Conservation (phyloP, 1,284 basidiomycete genomes). For the Apiotrichum porosum region DNA sequence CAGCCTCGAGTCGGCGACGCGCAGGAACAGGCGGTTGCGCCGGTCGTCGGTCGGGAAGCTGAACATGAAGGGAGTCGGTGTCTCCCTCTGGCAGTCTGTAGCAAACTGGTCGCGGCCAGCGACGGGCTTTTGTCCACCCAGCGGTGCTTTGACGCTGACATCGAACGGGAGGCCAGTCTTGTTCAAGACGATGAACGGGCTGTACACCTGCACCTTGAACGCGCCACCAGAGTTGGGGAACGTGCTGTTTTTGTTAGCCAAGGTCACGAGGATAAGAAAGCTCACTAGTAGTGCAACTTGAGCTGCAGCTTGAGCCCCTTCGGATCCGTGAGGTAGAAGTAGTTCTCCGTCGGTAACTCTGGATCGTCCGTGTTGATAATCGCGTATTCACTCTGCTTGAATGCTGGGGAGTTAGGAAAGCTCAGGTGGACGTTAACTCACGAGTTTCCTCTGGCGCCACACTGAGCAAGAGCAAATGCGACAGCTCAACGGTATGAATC, state of each 20-base stretch:
- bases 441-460: slow-evolving; percentile 83
- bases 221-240: slow-evolving; percentile 94
- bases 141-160: slow-evolving; percentile 68
- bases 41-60: slow-evolving; percentile 74
- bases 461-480: slow-evolving; percentile 90
- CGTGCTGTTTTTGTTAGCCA: too few species aligned
- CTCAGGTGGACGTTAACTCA: too few species aligned
- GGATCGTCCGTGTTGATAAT: slow-evolving; percentile 94
- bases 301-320: slow-evolving; percentile 75
- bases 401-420: too few species aligned
- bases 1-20: slow-evolving; percentile 82
- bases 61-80: slow-evolving; percentile 75
- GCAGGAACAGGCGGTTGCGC: slow-evolving; percentile 79
- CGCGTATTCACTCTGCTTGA: slow-evolving; percentile 94
- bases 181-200: slow-evolving; percentile 88
- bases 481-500: slow-evolving; percentile 90
- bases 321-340: slow-evolving; percentile 62
- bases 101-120: slow-evolving; percentile 64
- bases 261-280: too few species aligned
- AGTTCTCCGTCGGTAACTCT: slow-evolving; percentile 52
- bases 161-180: slow-evolving; percentile 85
- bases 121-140: slow-evolving; percentile 70
- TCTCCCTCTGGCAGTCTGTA: slow-evolving; percentile 53
- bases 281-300: slow-evolving; percentile 81
- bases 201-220: slow-evolving; percentile 95